A percentile compares a stretch with the other conserved stretches of the same genome.
Evolutionary conservation across 2,329 filamentous ascomycete species (phyloP).

Genomic region (Rhynchosporium agropyri): DNA sequence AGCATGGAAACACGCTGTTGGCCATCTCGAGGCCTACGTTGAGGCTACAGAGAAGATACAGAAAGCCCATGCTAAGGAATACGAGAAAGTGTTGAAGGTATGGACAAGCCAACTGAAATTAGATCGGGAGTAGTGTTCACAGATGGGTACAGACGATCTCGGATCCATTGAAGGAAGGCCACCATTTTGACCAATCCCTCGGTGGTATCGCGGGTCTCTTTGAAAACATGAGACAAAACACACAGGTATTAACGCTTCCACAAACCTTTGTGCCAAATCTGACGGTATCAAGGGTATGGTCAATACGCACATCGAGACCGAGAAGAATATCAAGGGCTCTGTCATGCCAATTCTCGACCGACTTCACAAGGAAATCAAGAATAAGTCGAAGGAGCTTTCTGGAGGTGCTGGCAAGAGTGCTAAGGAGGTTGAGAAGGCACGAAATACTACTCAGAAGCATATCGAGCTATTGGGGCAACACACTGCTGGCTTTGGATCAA

Average conservation of each 20-base stretch:
- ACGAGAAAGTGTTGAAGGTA: slow-evolving; percentile 90
- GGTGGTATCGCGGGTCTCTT: slow-evolving; percentile 89
- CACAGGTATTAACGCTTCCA: slow-evolving; percentile 56
- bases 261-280: not conserved
- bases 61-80: slow-evolving; percentile 85
- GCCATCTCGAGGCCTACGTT: slow-evolving; percentile 89
- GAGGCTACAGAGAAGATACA: slow-evolving; percentile 83
- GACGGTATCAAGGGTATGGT: slow-evolving; percentile 65
- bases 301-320: slow-evolving; percentile 87
- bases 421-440: slow-evolving; percentile 90
- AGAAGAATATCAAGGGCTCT: slow-evolving; percentile 83
- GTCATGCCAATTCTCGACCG: slow-evolving; percentile 88
- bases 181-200: slow-evolving; percentile 91
- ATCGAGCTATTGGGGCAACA: slow-evolving; percentile 92
- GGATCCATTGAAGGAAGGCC: slow-evolving; percentile 81
- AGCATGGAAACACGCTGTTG: slow-evolving; percentile 95
- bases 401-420: slow-evolving; percentile 79
- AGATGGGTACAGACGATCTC: slow-evolving; percentile 67
- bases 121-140: not conserved
- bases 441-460: slow-evolving; percentile 86
- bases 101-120: not conserved
- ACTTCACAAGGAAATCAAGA: slow-evolving; percentile 94
- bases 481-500: slow-evolving; percentile 76
- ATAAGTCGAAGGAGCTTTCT: slow-evolving; percentile 87
- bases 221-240: slow-evolving; percentile 91